phyloP scores from a whole-genome alignment of 2,329 filamentous ascomycete species.

The Canariomyces notabilis region DNA sequence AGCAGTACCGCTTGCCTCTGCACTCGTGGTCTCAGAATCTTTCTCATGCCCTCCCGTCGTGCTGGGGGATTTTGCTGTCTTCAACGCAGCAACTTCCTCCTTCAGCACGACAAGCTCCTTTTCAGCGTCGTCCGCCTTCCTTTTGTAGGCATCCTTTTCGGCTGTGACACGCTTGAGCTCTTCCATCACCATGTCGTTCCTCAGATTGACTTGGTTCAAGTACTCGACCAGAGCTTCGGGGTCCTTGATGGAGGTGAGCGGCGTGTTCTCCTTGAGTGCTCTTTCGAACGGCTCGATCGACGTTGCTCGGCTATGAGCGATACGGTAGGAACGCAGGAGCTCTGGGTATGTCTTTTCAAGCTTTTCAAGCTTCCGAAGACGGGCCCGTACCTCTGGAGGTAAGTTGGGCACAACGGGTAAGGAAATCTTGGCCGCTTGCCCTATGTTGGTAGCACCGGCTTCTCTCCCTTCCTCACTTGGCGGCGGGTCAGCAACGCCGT shows the following conservation, averaged over 20 bases:
- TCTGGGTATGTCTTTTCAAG: slow-evolving; percentile 85
- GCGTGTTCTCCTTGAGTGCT: slow-evolving; percentile 85
- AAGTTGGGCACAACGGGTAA: slow-evolving; percentile 45
- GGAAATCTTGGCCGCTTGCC: slow-evolving; percentile 2
- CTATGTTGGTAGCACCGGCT: background rate
- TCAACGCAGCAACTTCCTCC: slow-evolving; percentile 52
- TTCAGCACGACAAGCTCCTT: slow-evolving; percentile 57
- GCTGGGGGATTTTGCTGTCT: slow-evolving; percentile 35
- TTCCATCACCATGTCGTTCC: slow-evolving; percentile 88
- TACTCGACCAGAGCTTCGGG: slow-evolving; percentile 84
- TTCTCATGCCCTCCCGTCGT: slow-evolving; percentile 28
- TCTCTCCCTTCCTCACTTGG: slow-evolving; percentile 11
- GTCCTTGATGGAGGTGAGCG: slow-evolving; percentile 81
- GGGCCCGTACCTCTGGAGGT: slow-evolving; percentile 67
- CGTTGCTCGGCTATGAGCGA: slow-evolving; percentile 80
- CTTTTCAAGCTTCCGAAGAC: slow-evolving; percentile 81
- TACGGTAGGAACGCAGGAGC: slow-evolving; percentile 82
- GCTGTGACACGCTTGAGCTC: slow-evolving; percentile 82
- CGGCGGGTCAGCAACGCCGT: slow-evolving; percentile 1
- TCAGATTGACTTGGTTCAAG: slow-evolving; percentile 76
- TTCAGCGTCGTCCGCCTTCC: slow-evolving; percentile 64
- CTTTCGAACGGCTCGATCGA: slow-evolving; percentile 93
- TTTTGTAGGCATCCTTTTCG: slow-evolving; percentile 76
- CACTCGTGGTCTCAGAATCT: slow-evolving; percentile 22
- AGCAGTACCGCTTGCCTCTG: slow-evolving; percentile 21